A percentile compares a stretch with the other conserved stretches of the same genome.
Conservation (phyloP, 2,329 filamentous ascomycete genomes). For the Clarireedia monteithiana region DNA sequence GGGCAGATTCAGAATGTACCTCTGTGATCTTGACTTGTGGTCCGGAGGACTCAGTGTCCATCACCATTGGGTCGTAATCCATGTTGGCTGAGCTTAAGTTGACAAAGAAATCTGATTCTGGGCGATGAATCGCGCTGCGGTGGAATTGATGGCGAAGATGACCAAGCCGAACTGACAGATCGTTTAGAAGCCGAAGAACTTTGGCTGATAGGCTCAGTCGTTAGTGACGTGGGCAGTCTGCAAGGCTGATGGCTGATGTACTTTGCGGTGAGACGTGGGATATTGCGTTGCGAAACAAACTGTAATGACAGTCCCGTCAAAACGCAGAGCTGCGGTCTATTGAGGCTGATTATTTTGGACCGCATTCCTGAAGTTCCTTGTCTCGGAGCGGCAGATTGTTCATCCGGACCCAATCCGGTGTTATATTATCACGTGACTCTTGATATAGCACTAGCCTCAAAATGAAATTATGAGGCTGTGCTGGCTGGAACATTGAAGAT, state of each 20-base stretch:
- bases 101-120: constrained; percentile 7
- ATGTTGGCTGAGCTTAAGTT: constrained; percentile 25
- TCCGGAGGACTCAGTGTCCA: constrained; percentile 37
- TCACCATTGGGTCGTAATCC: constrained; percentile 39
- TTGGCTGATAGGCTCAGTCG: neutral
- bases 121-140: constrained; percentile 15
- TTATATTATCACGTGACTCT: neutral
- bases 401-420: neutral
- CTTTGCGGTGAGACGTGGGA: neutral
- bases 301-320: neutral
- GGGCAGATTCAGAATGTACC: constrained; percentile 22
- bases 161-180: neutral
- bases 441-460: neutral
- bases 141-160: neutral
- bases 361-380: neutral
- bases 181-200: neutral
- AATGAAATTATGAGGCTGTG: neutral
- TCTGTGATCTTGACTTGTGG: constrained; percentile 40
- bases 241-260: constrained; percentile 16
- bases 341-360: constrained; percentile 9
- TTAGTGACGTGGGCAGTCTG: constrained; percentile 10
- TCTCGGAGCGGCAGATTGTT: neutral
- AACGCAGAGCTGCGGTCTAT: constrained; percentile 1
- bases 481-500: neutral
- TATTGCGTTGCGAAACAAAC: neutral